Conservation (phyloP, 129 eudicot genomes). For the Arctium minus region DNA sequence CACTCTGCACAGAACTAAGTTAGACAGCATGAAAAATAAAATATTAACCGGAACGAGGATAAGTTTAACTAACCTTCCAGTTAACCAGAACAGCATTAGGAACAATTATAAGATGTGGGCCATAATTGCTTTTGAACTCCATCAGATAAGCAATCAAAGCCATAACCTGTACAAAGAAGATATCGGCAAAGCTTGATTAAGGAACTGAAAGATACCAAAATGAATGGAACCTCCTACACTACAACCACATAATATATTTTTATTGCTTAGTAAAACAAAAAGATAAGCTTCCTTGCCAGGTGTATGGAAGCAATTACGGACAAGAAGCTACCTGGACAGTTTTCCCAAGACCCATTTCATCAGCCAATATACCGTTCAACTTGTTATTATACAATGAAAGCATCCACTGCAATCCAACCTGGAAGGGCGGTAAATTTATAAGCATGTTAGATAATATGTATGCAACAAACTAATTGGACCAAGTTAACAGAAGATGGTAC, state of each 20-base stretch:
- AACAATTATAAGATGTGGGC: constrained; percentile 97
- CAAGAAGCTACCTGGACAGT: constrained; percentile 73
- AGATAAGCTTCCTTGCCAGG: neutral
- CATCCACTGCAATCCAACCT: constrained; percentile 99
- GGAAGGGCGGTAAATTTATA: constrained; percentile 20
- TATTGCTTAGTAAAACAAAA: neutral
- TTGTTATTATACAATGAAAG: constrained; percentile 95
- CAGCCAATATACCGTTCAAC: constrained; percentile 92
- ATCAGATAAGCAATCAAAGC: constrained; percentile 93
- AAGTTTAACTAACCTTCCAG: constrained; percentile 75
- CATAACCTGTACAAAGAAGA: constrained; percentile 66
- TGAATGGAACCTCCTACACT: neutral
- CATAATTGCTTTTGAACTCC: constrained; percentile 98
- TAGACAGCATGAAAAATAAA: neutral
- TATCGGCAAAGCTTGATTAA: neutral
- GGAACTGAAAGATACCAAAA: neutral
- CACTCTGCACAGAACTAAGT: constrained; percentile 58
- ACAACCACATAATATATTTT: neutral
- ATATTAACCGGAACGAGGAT: neutral
- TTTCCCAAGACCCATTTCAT: constrained; percentile 99
- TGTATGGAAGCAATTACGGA: neutral
- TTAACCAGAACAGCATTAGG: constrained; percentile 98
- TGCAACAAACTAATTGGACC: constrained; percentile 2
- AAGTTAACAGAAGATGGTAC: neutral
- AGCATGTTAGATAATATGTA: neutral